phyloP scores from a whole-genome alignment of 306 rosid species.

The Gleditsia sinensis region DNA sequence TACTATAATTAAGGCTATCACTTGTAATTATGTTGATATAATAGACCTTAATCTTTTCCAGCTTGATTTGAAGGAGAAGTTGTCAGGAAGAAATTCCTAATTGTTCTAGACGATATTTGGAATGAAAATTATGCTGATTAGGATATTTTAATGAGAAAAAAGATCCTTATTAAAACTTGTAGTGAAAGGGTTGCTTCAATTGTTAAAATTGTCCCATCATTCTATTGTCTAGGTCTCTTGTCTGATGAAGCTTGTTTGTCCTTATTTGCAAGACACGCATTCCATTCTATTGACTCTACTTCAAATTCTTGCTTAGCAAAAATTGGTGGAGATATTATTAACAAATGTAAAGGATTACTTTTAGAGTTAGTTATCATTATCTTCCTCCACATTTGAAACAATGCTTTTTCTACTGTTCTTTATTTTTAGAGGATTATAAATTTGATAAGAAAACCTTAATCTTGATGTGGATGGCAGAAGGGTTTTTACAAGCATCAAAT shows the following conservation, averaged over 20 bases:
- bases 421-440: neutral
- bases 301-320: neutral
- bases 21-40: too few species aligned
- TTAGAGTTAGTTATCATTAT: neutral
- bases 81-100: too few species aligned
- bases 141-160: neutral
- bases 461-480: constrained; percentile 8
- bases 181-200: neutral
- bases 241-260: neutral
- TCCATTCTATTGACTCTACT: neutral
- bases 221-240: neutral
- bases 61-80: too few species aligned
- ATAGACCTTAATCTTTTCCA: too few species aligned
- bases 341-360: constrained; percentile 1
- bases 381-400: neutral
- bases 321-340: neutral
- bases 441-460: neutral
- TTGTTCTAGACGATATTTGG: constrained; percentile 28
- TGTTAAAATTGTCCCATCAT: neutral
- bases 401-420: constrained; percentile 1
- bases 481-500: neutral
- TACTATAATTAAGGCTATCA: too few species aligned
- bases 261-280: constrained; percentile 14
- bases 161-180: neutral
- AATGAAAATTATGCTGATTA: neutral